A percentile compares a stretch with the other conserved stretches of the same genome.
Conservation (phyloP, 257 asterid genomes). For the Oldenlandia corymbosa region DNA sequence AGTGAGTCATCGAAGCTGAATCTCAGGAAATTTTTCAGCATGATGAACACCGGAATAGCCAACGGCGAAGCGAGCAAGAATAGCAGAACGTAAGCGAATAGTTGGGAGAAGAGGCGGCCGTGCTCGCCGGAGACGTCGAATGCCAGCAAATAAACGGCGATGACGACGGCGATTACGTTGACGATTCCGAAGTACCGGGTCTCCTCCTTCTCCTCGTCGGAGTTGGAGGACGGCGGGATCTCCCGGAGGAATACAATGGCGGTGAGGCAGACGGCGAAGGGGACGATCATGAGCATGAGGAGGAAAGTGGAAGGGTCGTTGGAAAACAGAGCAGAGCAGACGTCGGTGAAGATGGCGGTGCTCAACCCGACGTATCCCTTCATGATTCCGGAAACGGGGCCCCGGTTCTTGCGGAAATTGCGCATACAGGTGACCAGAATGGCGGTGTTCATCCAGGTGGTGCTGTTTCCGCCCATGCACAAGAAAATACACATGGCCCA, state of each 20-base stretch:
- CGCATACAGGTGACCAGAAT: conserved; percentile 81
- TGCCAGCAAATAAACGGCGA: conserved; percentile 64
- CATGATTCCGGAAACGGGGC: conserved; percentile 85
- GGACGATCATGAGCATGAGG: conserved; percentile 62
- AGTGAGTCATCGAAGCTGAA: conserved; percentile 19
- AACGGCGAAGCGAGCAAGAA: conserved; percentile 63
- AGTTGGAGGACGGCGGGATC: conserved; percentile 67
- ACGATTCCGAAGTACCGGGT: conserved; percentile 59
- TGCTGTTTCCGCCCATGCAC: conserved; percentile 97
- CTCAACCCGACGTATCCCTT: conserved; percentile 95
- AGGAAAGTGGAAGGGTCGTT: conserved; percentile 74
- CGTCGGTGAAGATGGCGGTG: conserved; percentile 91
- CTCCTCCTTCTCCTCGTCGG: conserved; percentile 59
- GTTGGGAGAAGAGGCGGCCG: conserved; percentile 41
- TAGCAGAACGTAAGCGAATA: conserved; percentile 63
- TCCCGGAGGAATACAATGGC: conserved; percentile 85
- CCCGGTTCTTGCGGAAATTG: conserved; percentile 74
- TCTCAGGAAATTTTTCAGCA: conserved; percentile 25
- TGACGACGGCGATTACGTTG: conserved; percentile 58
- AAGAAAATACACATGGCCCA: conserved; percentile 88
- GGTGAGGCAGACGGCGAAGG: conserved; percentile 63
- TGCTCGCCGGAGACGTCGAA: conserved; percentile 67
- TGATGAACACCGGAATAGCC: conserved; percentile 52
- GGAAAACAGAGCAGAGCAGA: conserved; percentile 82
- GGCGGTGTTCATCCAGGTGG: conserved; percentile 99